These are phyloP conservation scores for Eleusine coracana DNA, from an alignment of 176 grass and related monocot species.

Conservation along the genomic window DNA sequence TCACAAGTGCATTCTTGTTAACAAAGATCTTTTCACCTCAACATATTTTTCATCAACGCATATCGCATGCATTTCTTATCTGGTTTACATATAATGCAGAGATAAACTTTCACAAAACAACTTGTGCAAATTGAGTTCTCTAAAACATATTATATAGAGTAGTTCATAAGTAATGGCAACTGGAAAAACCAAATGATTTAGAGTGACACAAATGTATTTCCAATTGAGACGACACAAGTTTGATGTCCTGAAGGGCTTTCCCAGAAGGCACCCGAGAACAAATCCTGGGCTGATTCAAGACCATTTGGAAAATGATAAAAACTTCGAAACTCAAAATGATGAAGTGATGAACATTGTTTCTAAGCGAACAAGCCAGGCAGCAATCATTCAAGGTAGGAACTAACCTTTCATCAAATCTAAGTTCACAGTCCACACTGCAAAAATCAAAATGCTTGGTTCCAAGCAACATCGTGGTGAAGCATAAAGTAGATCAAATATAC, in stretches of 20 bases:
- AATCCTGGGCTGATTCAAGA: not conserved
- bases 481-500: conserved; percentile 5
- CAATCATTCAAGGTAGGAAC: not conserved
- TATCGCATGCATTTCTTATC: not conserved
- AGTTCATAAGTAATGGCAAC: not conserved
- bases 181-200: conserved; percentile 4
- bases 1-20: conserved; percentile 26
- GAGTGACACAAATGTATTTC: not conserved
- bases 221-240: not conserved
- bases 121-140: not conserved
- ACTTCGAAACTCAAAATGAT: not conserved
- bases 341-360: not conserved
- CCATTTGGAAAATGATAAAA: not conserved
- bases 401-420: not conserved
- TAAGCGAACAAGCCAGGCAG: not conserved
- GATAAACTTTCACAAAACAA: not conserved
- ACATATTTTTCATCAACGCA: not conserved
- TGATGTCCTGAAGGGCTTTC: not conserved
- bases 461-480: not conserved
- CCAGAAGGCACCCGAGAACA: not conserved
- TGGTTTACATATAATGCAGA: not conserved
- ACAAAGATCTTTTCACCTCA: not conserved
- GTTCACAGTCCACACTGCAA: not conserved
- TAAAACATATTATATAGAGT: not conserved
- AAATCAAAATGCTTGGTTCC: not conserved